These are phyloP conservation scores for Pleodorina starrii DNA, from an alignment of 139 green algal species.

Conservation along the genomic window DNA sequence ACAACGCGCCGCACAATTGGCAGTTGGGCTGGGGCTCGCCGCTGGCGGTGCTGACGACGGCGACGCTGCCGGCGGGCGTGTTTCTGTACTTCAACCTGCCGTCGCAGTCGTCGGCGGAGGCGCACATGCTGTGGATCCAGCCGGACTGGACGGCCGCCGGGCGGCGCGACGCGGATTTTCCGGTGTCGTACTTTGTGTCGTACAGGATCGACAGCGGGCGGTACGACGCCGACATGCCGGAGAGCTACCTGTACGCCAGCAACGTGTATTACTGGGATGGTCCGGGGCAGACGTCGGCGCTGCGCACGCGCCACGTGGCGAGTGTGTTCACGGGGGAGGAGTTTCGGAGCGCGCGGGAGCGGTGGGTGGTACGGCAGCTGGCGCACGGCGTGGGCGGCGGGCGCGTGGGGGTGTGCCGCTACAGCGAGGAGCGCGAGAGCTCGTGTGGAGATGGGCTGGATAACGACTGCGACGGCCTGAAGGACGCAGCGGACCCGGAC, in stretches of 20 bases:
- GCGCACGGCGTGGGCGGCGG: slow-evolving; percentile 20
- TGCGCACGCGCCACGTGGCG: slow-evolving; percentile 11
- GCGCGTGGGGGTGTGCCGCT: slow-evolving; percentile 37
- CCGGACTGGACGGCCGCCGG: slow-evolving; percentile 46
- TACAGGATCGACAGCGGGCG: slow-evolving; percentile 51
- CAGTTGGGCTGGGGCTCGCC: slow-evolving; percentile 61
- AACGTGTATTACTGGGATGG: slow-evolving; percentile 56
- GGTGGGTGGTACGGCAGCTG: slow-evolving; percentile 27
- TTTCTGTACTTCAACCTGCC: slow-evolving; percentile 47
- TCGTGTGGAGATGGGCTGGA: slow-evolving; percentile 30
- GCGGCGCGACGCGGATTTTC: not conserved
- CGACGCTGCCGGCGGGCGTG: not conserved
- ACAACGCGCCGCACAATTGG: slow-evolving; percentile 63
- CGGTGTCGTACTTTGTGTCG: slow-evolving; percentile 38
- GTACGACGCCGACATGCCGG: slow-evolving; percentile 48
- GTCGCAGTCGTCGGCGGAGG: slow-evolving; percentile 9
- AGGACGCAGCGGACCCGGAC: slow-evolving; percentile 4
- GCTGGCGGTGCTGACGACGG: slow-evolving; percentile 30
- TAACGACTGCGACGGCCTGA: slow-evolving; percentile 39
- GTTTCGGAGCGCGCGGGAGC: slow-evolving; percentile 2
- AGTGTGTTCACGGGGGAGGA: slow-evolving; percentile 32
- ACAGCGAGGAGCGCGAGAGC: slow-evolving; percentile 4
- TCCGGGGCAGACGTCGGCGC: not conserved
- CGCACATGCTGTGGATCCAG: slow-evolving; percentile 29
- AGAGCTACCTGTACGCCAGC: slow-evolving; percentile 48